Evolutionary conservation across 2,329 filamentous ascomycete genomes (phyloP).

Genomic region (Phaeomoniella chlamydospora): DNA sequence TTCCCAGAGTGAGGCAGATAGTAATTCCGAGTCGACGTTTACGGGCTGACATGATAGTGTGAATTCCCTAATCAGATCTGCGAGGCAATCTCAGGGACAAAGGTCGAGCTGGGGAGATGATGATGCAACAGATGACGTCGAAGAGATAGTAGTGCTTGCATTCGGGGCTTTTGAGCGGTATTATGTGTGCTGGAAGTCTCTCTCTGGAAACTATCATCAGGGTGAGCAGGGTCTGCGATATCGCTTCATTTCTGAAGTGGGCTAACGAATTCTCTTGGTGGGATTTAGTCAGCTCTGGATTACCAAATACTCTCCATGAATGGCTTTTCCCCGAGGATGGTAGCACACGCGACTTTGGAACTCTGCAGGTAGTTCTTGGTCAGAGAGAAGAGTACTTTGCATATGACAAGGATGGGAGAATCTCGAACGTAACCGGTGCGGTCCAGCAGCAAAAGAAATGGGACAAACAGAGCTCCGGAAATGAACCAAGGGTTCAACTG

Average conservation of each 20-base stretch:
- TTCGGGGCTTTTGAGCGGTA: slow-evolving; percentile 24
- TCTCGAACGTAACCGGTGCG: slow-evolving; percentile 14
- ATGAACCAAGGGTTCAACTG: not conserved
- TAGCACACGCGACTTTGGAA: slow-evolving; percentile 16
- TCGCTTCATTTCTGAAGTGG: not conserved
- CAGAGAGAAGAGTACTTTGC: slow-evolving; percentile 24
- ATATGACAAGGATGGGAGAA: slow-evolving; percentile 20
- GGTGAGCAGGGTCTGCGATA: slow-evolving; percentile 9
- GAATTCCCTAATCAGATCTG: too few species aligned
- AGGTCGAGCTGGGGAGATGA: too few species aligned
- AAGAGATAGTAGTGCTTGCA: slow-evolving; percentile 21
- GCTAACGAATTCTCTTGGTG: not conserved
- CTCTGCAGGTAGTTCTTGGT: slow-evolving; percentile 22
- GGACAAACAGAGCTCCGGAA: not conserved
- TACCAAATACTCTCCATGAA: slow-evolving; percentile 16
- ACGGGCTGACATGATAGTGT: too few species aligned
- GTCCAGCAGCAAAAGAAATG: slow-evolving; percentile 2
- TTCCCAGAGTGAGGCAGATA: slow-evolving; percentile 38
- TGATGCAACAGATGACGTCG: slow-evolving; percentile 11
- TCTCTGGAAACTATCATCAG: slow-evolving; percentile 18
- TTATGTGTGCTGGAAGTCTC: slow-evolving; percentile 23
- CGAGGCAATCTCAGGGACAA: too few species aligned
- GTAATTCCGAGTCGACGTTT: too few species aligned
- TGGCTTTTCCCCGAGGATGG: slow-evolving; percentile 20
- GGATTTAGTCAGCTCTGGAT: slow-evolving; percentile 18